phyloP scores from a whole-genome alignment of 1,284 basidiomycete species.

The Apiotrichum akiyoshidainum region DNA sequence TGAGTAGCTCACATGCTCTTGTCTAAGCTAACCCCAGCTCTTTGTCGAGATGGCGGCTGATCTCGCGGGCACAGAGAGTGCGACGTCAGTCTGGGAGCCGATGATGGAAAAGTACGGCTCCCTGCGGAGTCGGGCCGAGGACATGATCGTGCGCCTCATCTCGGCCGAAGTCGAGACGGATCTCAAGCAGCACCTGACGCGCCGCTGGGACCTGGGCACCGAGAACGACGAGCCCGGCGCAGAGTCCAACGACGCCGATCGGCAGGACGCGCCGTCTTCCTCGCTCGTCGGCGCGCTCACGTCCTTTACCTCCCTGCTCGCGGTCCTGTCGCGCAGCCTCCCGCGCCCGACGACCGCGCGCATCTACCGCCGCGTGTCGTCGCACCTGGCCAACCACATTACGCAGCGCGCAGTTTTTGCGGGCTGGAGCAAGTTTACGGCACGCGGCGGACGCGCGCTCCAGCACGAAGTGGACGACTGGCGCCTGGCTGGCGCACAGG shows the following conservation, averaged over 20 bases:
- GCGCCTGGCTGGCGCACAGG: conserved; percentile 65
- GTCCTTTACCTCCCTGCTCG: conserved; percentile 67
- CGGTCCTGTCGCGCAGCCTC: conserved; percentile 61
- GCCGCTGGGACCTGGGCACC: conserved; percentile 26
- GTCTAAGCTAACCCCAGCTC: conserved; percentile 59
- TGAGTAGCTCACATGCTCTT: conserved; percentile 50
- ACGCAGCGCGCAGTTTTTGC: conserved; percentile 77
- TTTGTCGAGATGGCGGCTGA: conserved; percentile 83
- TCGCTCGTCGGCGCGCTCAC: conserved; percentile 68
- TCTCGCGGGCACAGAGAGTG: conserved; percentile 50
- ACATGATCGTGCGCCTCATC: conserved; percentile 76
- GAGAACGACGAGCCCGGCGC: conserved; percentile 1
- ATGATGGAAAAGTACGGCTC: conserved; percentile 63
- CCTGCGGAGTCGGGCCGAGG: conserved; percentile 69
- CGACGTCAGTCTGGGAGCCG: conserved; percentile 62
- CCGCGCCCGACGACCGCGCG: conserved; percentile 58
- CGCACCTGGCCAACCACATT: conserved; percentile 68
- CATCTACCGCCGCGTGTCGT: conserved; percentile 67
- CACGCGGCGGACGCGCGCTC: conserved; percentile 59
- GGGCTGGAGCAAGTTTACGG: conserved; percentile 60
- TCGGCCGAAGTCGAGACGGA: conserved; percentile 71
- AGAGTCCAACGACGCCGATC: not conserved
- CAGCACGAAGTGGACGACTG: conserved; percentile 70
- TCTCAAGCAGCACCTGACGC: conserved; percentile 66
- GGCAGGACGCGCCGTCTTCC: conserved; percentile 37